A percentile compares a stretch with the other conserved stretches of the same genome.
phyloP scores from a whole-genome alignment of 208 protist genomes.

The Borovskyia barvae region DNA sequence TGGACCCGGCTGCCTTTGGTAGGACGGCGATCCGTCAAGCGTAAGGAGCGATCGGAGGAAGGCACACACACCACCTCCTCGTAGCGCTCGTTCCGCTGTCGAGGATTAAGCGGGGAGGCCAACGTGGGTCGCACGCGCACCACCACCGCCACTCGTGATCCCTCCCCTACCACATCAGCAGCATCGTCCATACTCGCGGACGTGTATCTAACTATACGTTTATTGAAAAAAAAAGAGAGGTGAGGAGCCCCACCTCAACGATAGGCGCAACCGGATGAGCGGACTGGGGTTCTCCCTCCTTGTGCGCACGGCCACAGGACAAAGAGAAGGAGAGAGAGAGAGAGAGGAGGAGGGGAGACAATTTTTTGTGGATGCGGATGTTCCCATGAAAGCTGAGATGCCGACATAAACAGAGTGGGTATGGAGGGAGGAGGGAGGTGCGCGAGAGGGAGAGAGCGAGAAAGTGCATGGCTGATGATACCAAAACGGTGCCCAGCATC shows the following conservation, averaged over 20 bases:
- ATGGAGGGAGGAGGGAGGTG: too few species aligned
- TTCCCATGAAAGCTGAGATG: too few species aligned
- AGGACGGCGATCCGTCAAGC: slow-evolving; percentile 39
- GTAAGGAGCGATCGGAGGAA: slow-evolving; percentile 41
- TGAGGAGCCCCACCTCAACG: too few species aligned
- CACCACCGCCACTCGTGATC: slow-evolving; percentile 53
- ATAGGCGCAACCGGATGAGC: too few species aligned
- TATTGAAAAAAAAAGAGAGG: background rate
- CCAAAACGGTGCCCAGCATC: too few species aligned
- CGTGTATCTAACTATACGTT: background rate
- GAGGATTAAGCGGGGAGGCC: slow-evolving; percentile 30
- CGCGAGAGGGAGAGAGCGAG: too few species aligned
- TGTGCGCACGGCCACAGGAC: background rate
- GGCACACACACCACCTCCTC: slow-evolving; percentile 44
- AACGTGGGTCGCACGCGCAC: slow-evolving; percentile 71
- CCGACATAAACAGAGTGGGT: too few species aligned
- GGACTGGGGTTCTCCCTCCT: too few species aligned
- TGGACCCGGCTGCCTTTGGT: slow-evolving; percentile 32
- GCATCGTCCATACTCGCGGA: background rate
- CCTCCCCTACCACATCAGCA: slow-evolving; percentile 7
- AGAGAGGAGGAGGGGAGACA: background rate
- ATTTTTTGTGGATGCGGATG: too few species aligned
- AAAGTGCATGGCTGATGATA: too few species aligned
- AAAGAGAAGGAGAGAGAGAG: background rate
- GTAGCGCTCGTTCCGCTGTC: slow-evolving; percentile 49